phyloP scores from a whole-genome alignment of 2,329 filamentous ascomycete genomes.

The Fusarium duplospermum region DNA sequence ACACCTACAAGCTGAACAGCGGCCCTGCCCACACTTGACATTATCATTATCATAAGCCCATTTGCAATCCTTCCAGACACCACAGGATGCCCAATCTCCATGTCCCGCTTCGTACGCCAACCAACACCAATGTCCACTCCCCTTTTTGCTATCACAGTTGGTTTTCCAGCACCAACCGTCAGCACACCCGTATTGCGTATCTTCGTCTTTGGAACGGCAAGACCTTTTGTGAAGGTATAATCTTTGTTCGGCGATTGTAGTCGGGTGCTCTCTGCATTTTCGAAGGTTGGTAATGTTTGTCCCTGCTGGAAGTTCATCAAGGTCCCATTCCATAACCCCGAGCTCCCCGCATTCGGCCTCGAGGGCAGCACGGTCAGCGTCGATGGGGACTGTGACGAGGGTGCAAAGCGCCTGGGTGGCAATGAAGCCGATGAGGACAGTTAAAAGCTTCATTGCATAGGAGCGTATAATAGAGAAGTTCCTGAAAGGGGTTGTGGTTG shows the following conservation, averaged over 20 bases:
- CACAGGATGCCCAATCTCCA: neutral
- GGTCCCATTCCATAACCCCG: neutral
- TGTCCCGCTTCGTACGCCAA: constrained; percentile 21
- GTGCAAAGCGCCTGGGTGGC: neutral
- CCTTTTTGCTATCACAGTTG: neutral
- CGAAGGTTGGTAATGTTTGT: neutral
- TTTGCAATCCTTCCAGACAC: neutral
- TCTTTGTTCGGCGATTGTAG: neutral
- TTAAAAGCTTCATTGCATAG: neutral
- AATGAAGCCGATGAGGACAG: neutral
- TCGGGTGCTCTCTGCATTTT: neutral
- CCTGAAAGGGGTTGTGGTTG: neutral
- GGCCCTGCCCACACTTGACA: neutral
- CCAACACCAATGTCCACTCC: neutral
- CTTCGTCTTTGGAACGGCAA: neutral
- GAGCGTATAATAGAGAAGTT: neutral
- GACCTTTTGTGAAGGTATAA: neutral
- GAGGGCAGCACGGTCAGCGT: neutral
- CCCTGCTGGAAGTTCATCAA: neutral
- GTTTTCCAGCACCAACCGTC: constrained; percentile 1
- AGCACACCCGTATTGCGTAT: neutral
- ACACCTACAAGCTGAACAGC: neutral
- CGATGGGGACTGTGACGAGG: neutral
- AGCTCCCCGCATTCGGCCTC: neutral
- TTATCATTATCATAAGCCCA: neutral